Conservation (phyloP, 2,329 filamentous ascomycete genomes). For the Fusarium sp. region DNA sequence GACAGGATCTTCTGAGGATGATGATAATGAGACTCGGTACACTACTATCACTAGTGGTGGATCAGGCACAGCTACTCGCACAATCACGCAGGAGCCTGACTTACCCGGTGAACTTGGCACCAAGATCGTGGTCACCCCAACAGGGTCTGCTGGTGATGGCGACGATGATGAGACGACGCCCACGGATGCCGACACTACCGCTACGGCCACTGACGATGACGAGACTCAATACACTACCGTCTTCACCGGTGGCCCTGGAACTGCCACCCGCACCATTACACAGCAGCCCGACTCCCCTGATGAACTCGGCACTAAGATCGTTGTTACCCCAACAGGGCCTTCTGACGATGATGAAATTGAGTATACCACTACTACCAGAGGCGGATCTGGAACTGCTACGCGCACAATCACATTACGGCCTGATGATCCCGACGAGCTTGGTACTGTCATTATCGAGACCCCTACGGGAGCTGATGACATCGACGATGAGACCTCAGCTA, state of each 20-base stretch:
- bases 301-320: background rate
- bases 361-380: background rate
- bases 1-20: background rate
- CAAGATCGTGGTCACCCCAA: background rate
- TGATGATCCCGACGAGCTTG: background rate
- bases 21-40: background rate
- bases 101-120: background rate
- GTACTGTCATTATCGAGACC: slow-evolving; percentile 8
- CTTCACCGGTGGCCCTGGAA: background rate
- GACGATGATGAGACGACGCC: background rate
- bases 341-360: background rate
- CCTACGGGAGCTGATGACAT: background rate
- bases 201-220: no score
- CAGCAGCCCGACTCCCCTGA: background rate
- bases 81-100: background rate
- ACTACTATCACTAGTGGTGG: background rate
- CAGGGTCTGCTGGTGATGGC: background rate
- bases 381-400: background rate
- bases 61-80: background rate
- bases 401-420: slow-evolving; percentile 5
- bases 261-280: background rate
- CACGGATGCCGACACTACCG: no score
- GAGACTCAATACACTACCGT: no score
- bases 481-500: background rate
- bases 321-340: background rate